Percentiles rank a stretch among this genome's conserved stretches.
phyloP scores from a whole-genome alignment of 2,329 filamentous ascomycete species.

The Monilinia fructigena region DNA sequence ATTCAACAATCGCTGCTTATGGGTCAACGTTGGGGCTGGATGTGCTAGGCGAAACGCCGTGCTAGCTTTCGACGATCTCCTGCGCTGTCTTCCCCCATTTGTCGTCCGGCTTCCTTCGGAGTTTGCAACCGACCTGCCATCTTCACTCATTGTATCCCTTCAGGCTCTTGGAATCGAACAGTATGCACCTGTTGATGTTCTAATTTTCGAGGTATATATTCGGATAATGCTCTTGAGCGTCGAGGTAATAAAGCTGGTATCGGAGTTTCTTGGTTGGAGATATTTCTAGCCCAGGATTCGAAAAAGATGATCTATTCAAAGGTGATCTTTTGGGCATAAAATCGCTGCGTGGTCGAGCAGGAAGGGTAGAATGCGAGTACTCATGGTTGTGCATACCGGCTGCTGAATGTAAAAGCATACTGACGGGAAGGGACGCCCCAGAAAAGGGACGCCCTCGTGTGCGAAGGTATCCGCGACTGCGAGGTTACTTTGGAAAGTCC shows the following conservation, averaged over 20 bases:
- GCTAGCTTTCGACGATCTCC: slow-evolving; percentile 52
- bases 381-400: slow-evolving; percentile 38
- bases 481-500: neutral
- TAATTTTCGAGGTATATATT: slow-evolving; percentile 28
- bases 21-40: slow-evolving; percentile 58
- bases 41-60: slow-evolving; percentile 68
- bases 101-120: slow-evolving; percentile 36
- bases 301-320: slow-evolving; percentile 38
- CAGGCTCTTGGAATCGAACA: slow-evolving; percentile 37
- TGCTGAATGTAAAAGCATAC: slow-evolving; percentile 39
- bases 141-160: slow-evolving; percentile 39
- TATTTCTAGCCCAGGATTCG: slow-evolving; percentile 33
- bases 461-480: slow-evolving; percentile 18
- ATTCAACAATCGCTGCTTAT: slow-evolving; percentile 58
- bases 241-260: slow-evolving; percentile 24
- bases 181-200: slow-evolving; percentile 27
- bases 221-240: slow-evolving; percentile 35
- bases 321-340: slow-evolving; percentile 31
- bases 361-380: slow-evolving; percentile 29
- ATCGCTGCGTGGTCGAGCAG: slow-evolving; percentile 23
- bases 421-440: slow-evolving; percentile 27
- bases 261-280: slow-evolving; percentile 32
- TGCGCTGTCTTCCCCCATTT: slow-evolving; percentile 41
- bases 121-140: slow-evolving; percentile 38
- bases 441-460: slow-evolving; percentile 21